A percentile compares a stretch with the other conserved stretches of the same genome.
Conservation (phyloP, 805 yeast genomes). For the Ogataea ramenticola region DNA sequence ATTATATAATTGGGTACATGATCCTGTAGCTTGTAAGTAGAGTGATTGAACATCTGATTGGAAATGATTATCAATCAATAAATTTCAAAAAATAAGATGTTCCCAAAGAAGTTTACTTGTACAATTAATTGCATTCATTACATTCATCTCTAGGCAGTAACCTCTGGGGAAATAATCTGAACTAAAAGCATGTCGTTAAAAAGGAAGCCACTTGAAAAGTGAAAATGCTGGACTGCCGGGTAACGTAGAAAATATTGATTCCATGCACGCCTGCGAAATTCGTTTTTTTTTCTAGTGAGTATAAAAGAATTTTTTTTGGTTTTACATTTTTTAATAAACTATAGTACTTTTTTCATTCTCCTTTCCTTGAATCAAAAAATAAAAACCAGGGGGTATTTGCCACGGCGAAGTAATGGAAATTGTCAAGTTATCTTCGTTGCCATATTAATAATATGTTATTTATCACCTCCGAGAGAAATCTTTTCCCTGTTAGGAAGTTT, state of each 20-base stretch:
- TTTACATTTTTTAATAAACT: neutral
- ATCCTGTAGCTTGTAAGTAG: too few species aligned
- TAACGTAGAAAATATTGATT: neutral
- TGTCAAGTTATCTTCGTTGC: constrained; percentile 61
- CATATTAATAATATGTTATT: constrained; percentile 33
- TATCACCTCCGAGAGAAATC: constrained; percentile 43
- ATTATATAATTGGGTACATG: too few species aligned
- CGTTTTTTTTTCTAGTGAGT: neutral
- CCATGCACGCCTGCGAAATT: neutral
- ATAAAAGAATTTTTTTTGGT: neutral
- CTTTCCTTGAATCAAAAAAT: constrained; percentile 50
- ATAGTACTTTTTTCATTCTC: constrained; percentile 5
- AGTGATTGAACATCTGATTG: too few species aligned
- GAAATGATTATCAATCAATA: too few species aligned
- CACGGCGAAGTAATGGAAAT: constrained; percentile 58
- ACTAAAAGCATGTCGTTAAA: too few species aligned
- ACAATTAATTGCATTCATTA: too few species aligned
- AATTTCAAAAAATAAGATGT: too few species aligned
- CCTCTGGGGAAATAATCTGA: too few species aligned
- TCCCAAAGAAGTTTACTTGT: too few species aligned
- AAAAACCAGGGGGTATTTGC: constrained; percentile 48
- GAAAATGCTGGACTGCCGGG: too few species aligned
- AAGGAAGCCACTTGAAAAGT: neutral
- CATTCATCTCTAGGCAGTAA: too few species aligned
- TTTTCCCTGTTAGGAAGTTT: constrained; percentile 55